Evolutionary conservation across 2,329 filamentous ascomycete species (phyloP), one percentile per base, ranked within the genome.

Genomic region (Monilinia laxa): DNA sequence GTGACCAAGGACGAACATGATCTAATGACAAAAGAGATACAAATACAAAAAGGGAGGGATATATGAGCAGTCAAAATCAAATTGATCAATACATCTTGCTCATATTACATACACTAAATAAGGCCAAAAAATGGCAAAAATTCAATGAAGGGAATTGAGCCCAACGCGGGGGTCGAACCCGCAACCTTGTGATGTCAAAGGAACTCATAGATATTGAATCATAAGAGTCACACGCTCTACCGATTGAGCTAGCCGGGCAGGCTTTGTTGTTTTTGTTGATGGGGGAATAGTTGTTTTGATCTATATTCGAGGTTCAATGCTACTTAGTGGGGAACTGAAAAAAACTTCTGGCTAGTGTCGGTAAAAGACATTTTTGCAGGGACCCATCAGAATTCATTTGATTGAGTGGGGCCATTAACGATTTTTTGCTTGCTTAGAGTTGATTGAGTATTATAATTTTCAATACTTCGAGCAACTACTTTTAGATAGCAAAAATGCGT

Each of bases 141-240:
- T 38, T 7, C 20, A 25, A 7, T 28, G 58, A 38, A 51, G 58
- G 58, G 47, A 51, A 62, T 62, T 62, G 58, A 62, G 58, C 58
- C 58, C 58, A 62, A 62, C 58, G 58, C 28, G 58, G 58, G 58
- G 58, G 58, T 62, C 45, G 58, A 62, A 62, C 58, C 58, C 58
- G 28, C 58, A 62, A 62, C 58, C 58, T 62, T 62, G 58, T 62
- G 58, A 62, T 62, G 18, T 35, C 57, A 51, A 42, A 59, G 31
- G 28, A 60, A 60, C 57, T 60, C 57, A 35, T 49, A 60, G 45
- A 38, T 51, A 23, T 51, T 49, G 20, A 54, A 65, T 54, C 64
- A 3, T 74, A 73, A 74, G 72, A 73, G 71, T 68, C 73, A 72
- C 71, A 75, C 72, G 73, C 73, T 74, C 73, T 74, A 74, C 73